Base-by-base conservation (phyloP, 768 basidiomycete genomes). In the Pleurotus tuber-regium region DNA sequence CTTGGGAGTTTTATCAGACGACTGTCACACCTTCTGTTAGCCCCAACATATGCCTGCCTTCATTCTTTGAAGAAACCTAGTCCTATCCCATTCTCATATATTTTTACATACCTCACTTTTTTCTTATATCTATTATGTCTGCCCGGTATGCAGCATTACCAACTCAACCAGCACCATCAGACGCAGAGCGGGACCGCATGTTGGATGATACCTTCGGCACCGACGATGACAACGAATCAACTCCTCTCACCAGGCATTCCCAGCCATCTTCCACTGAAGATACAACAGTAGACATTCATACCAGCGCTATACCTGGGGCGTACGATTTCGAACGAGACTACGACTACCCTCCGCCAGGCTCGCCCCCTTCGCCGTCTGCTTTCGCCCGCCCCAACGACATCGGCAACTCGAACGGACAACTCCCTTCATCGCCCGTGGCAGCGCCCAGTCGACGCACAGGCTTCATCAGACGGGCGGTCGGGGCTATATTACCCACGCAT, bases 271-370 rank as follows among this genome's bases (percentile, higher is more conserved):
- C 49, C 24, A 14, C 38, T 16, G 50, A 35, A 42, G 43, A 62
- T 47, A 52, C 55, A 38, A 51, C 25, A 39, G 43, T 50, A 50
- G 43, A 57, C 33, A 44, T 43, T 28, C 53, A 57, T 21, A 57
- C 63, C 1, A 56, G 42, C 25, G 66, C 68, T 38, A 63, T 72
- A 24, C 73, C 79, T 11, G 78, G 77, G 23, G 66, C 71, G 2
- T 90, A 90, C 67, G 87, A 92, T 65, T 93, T 92, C 63, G 91
- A 93, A 64, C 75, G 87, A 21, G 85, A 87, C 57, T 84, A 82
- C 60, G 81, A 83, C 56, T 75, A 72, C 30, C 88, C 89, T 1
- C 90, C 90, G 1, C 88, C 90, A 3, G 89, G 89, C 31, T 88
- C 87, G 0, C 89, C 90, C 1, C 88, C 89, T 1, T 66, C 71